Evolutionary conservation across 257 asterid species (phyloP).

Genomic region (Nicotiana otophora): DNA sequence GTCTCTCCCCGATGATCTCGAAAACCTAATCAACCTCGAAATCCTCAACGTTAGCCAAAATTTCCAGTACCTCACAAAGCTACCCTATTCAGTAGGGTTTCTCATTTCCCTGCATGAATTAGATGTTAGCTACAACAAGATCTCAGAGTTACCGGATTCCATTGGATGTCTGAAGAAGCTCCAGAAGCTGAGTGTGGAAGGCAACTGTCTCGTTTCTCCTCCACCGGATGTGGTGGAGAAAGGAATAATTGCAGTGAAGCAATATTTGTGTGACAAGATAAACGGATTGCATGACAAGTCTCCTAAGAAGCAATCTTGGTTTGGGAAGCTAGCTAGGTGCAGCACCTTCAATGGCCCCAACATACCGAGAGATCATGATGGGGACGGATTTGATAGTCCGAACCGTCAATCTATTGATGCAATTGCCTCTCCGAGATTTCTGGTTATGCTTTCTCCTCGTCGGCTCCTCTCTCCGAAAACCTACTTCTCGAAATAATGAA

Average conservation of each 20-base stretch:
- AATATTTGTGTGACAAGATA: constrained; percentile 58
- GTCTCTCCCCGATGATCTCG: constrained; percentile 78
- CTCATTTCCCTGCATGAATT: constrained; percentile 67
- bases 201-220: constrained; percentile 75
- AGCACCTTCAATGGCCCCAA: constrained; percentile 55
- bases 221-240: constrained; percentile 57
- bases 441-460: constrained; percentile 67
- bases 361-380: constrained; percentile 20
- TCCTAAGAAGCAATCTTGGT: constrained; percentile 59
- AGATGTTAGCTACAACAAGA: constrained; percentile 80
- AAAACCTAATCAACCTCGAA: constrained; percentile 64
- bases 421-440: constrained; percentile 51
- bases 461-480: constrained; percentile 57
- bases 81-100: constrained; percentile 81
- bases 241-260: constrained; percentile 49
- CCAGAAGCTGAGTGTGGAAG: constrained; percentile 65
- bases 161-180: constrained; percentile 75
- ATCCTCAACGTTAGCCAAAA: constrained; percentile 79
- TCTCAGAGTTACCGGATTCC: constrained; percentile 54
- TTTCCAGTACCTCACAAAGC: constrained; percentile 53
- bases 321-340: constrained; percentile 68
- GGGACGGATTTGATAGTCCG: constrained; percentile 23
- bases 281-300: constrained; percentile 34
- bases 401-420: constrained; percentile 33
- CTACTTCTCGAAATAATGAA: constrained; percentile 41